Evolutionary conservation across 2,329 filamentous ascomycete genomes (phyloP), one percentile per base, ranked within the genome.

Genomic region (Aspergillus terreus): DNA sequence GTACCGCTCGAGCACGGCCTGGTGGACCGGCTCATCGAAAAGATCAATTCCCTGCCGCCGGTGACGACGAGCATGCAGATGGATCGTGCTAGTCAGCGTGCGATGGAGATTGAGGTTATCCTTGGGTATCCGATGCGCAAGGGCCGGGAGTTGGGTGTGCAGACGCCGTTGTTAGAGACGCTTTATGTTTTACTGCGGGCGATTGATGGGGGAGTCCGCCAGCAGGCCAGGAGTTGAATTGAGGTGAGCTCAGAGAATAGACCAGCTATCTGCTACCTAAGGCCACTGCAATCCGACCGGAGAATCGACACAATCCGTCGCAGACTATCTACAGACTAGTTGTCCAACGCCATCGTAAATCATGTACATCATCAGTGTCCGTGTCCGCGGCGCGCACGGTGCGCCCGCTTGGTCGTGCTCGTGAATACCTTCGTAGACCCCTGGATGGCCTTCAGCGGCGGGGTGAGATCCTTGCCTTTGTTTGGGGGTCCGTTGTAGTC

Each of bases 71-170:
- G 73, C 53, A 78, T 77, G 75, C 72, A 76, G 52, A 67, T 65
- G 1, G 75, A 78, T 53, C 66, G 63, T 27, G 70, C 69, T 46
- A 68, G 63, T 43, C 73, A 72, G 2, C 60, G 72, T 23, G 66
- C 68, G 3, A 65, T 77, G 66, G 75, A 77, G 57, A 67, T 76
- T 14, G 74, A 77, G 47, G 72, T 76, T 1, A 77, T 78, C 25
- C 55, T 78, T 14, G 75, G 74, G 0, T 70, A 65, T 35, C 71
- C 72, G 4, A 67, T 74, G 52, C 58, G 58, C 44, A 74, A 69
- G 55, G 69, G 71, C 2, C 63, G 61, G 40, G 71, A 75, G 45
- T 56, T 72, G 10, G 67, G 67, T 0, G 65, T 77, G 17, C 53
- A 63, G 14, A 70, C 69, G 2, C 73, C 73, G 2, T 68, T 63